Percentiles rank a stretch among this genome's conserved stretches.
Conservation (phyloP, 805 yeast species). For the Peterozyma xylosa region DNA sequence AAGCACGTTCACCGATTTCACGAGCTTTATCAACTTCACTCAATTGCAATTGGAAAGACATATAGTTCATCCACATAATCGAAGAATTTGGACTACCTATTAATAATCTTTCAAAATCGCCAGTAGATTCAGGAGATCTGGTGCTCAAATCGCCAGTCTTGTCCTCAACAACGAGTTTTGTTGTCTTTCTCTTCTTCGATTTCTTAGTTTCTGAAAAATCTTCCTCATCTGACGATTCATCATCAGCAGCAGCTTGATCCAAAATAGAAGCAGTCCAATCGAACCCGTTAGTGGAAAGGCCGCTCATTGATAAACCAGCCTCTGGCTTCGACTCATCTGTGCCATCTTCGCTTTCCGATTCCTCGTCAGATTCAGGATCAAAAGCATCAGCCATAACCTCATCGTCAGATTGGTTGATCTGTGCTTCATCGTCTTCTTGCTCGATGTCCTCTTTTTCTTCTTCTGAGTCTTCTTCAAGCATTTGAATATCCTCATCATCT, state of each 20-base stretch:
- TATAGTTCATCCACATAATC: slow-evolving; percentile 92
- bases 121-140: slow-evolving; percentile 83
- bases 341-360: slow-evolving; percentile 21
- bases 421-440: slow-evolving; percentile 22
- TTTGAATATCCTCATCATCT: slow-evolving; percentile 22
- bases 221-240: slow-evolving; percentile 45
- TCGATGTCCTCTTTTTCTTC: slow-evolving; percentile 22
- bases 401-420: slow-evolving; percentile 24
- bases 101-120: slow-evolving; percentile 87
- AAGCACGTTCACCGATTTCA: slow-evolving; percentile 86
- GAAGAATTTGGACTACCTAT: slow-evolving; percentile 93
- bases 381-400: slow-evolving; percentile 29
- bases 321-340: slow-evolving; percentile 14
- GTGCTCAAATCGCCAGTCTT: slow-evolving; percentile 78
- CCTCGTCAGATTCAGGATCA: slow-evolving; percentile 20
- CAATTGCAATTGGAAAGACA: slow-evolving; percentile 94
- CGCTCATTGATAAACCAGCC: slow-evolving; percentile 27
- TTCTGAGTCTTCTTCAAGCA: slow-evolving; percentile 20
- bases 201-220: slow-evolving; percentile 23
- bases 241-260: slow-evolving; percentile 65
- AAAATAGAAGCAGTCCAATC: slow-evolving; percentile 93
- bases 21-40: slow-evolving; percentile 94
- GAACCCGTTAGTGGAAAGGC: slow-evolving; percentile 79
- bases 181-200: slow-evolving; percentile 34
- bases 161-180: slow-evolving; percentile 50